These are phyloP conservation scores for Pseudocercospora cruenta DNA, from an alignment of 2,329 filamentous ascomycete genomes.

Conservation along the genomic window DNA sequence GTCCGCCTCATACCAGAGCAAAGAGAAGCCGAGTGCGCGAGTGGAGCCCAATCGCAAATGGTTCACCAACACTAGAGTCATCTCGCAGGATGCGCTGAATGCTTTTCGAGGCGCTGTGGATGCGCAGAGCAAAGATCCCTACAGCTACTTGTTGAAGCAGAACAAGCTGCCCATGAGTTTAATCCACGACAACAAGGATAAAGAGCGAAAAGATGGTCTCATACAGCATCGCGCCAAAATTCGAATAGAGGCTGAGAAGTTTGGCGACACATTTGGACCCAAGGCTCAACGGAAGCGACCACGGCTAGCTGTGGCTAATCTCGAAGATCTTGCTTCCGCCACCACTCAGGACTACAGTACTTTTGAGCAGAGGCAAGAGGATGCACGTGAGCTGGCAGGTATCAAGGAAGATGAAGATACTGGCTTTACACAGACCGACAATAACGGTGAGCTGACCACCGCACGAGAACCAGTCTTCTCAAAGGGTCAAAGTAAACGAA, in stretches of 20 bases:
- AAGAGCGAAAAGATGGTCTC: conserved; percentile 70
- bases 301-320: conserved; percentile 80
- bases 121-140: conserved; percentile 86
- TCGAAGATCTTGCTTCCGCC: conserved; percentile 79
- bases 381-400: conserved; percentile 70
- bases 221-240: conserved; percentile 96
- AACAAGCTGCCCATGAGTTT: conserved; percentile 97
- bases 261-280: conserved; percentile 86
- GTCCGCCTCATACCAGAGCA: conserved; percentile 80
- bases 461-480: conserved; percentile 76
- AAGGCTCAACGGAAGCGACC: conserved; percentile 92
- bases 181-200: conserved; percentile 75
- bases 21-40: conserved; percentile 78
- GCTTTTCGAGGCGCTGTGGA: conserved; percentile 91
- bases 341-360: conserved; percentile 78
- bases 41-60: conserved; percentile 97
- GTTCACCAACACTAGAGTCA: conserved; percentile 93
- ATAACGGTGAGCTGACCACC: conserved; percentile 46
- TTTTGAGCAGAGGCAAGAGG: conserved; percentile 79
- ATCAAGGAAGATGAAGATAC: conserved; percentile 38
- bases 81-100: conserved; percentile 83
- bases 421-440: conserved; percentile 14
- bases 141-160: conserved; percentile 90
- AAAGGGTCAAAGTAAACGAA: conserved; percentile 93
- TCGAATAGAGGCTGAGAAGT: conserved; percentile 83